phyloP scores from a whole-genome alignment of 192 early-diverging fungal genomes.

The Coemansia umbellata region DNA sequence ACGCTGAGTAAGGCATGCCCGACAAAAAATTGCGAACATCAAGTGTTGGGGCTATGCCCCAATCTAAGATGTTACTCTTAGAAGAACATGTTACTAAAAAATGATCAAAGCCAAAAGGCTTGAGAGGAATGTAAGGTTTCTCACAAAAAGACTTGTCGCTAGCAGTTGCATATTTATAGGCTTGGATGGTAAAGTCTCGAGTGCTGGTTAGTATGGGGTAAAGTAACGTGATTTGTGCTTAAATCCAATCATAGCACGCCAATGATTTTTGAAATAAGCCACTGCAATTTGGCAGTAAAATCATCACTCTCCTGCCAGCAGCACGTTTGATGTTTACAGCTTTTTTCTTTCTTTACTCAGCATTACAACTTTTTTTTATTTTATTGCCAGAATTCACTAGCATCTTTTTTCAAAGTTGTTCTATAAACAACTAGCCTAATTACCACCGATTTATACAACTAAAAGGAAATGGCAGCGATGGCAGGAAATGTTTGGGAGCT shows the following conservation, averaged over 20 bases:
- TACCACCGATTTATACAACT: background rate
- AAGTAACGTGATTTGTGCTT: too few relatives aligned
- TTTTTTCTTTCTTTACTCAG: background rate
- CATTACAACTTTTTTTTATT: too few relatives aligned
- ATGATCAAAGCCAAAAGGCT: slow-evolving; percentile 41
- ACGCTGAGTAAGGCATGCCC: slow-evolving; percentile 20
- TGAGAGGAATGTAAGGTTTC: slow-evolving; percentile 19
- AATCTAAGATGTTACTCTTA: slow-evolving; percentile 34
- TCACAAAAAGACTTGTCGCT: background rate
- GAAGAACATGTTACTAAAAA: slow-evolving; percentile 45
- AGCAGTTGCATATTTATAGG: slow-evolving; percentile 1
- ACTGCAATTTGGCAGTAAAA: too few relatives aligned
- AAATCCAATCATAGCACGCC: too few relatives aligned
- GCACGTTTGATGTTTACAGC: too few relatives aligned
- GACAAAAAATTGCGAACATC: slow-evolving; percentile 39
- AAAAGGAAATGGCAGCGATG: slow-evolving; percentile 19
- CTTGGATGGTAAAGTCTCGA: background rate
- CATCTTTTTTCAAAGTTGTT: too few relatives aligned
- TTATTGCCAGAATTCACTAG: too few relatives aligned
- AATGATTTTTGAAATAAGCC: too few relatives aligned
- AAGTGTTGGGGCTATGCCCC: slow-evolving; percentile 15
- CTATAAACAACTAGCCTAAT: too few relatives aligned
- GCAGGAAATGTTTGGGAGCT: slow-evolving; percentile 51
- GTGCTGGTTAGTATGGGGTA: too few relatives aligned
- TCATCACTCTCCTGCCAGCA: too few relatives aligned